Base-by-base conservation (phyloP, 2,329 filamentous ascomycete genomes). In the Pseudocercospora vitis region DNA sequence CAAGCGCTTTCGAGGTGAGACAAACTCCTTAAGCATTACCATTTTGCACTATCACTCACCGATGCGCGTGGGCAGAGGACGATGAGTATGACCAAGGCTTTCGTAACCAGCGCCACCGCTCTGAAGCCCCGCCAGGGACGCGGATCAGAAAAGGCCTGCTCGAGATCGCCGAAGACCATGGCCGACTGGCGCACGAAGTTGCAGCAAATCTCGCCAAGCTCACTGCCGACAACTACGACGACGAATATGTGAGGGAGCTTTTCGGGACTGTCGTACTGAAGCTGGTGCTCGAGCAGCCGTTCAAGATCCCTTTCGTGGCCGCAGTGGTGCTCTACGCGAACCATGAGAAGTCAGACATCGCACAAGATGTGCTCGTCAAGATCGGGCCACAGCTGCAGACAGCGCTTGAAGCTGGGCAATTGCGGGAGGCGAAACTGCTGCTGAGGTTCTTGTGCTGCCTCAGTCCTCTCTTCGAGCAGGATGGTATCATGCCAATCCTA, bases 251-350 rank as follows among this genome's bases (percentile, higher is more conserved):
- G 50, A 85, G 85, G 60, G 81, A 78, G 26, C 83, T 80, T 47
- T 95, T 95, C 70, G 77, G 88, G 61, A 82, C 86, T 53, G 80
- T 95, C 24, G 78, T 85, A 6, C 75, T 91, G 54, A 88, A 92
- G 72, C 79, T 97, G 81, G 80, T 88, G 37, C 71, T 89, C 29
- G 94, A 99, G 74, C 94, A 99, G 74, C 94, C 94, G 1, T 86
- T 99, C 72, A 97, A 97, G 78, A 95, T 91, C n/a, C 92, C 94
- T 0, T 97, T 96, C 69, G 81, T 95, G 31, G 91, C 91, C 7
- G 89, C 88, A 16, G 85, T 92, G 11, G 81, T 95, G 37, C 80
- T 96, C 53, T 81, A 90, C 52, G 81, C 86, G 61, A 96, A 97
- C 74, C 81, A 83, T 21, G 75, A 88, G 64, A 90, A 89, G 68